Base-by-base conservation (phyloP, 495 filamentous ascomycete species). In the Penicillium desertorum region DNA sequence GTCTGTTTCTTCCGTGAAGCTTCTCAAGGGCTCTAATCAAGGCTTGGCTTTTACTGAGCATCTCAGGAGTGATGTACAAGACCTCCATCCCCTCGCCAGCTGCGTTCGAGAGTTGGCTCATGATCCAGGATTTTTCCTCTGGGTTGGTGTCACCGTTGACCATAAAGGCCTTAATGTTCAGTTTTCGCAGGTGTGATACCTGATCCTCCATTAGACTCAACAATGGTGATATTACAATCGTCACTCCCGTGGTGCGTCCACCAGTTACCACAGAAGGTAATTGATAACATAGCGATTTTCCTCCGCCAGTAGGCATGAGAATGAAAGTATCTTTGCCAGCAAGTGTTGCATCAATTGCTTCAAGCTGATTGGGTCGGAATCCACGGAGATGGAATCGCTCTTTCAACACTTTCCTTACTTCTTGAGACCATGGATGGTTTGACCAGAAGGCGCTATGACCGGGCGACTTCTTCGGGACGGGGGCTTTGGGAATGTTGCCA, bases 141-240 rank as follows among this genome's bases (percentile, higher is more conserved):
- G 62, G 47, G 2, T 71, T 69, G 12, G 84, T 84, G 20, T 92
- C 89, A n/a, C 91, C 83, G 61, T 92, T 96, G 61, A 94, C 77
- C 25, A 88, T 65, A 47, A 83, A 83, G 2, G 95, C 93, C 58
- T 83, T 80, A 57, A 98, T 90, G 36, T 89, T 85, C 25, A 91
- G 73, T n/a, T 79, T 75, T 12, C 78, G 76, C 27, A 98, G 74
- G 72, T 96, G 92, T 4, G 84, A 78, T 3, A 97, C 90, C 65
- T 99, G 94, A 63, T 99, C 94, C 61, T 92, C 86, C 93, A 99
- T 99, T 49, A 99, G 77, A 73, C 92, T 96, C 30, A 97, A 78
- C 43, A 99, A 73, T 16, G 94, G 94, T n/a, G 92, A 96, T 42
- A 99, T 83, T 16, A 99, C 94, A 37, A 99, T 78, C 0, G 95